phyloP scores from a whole-genome alignment of 1,284 basidiomycete species.

The Pisolithus thermaeus region DNA sequence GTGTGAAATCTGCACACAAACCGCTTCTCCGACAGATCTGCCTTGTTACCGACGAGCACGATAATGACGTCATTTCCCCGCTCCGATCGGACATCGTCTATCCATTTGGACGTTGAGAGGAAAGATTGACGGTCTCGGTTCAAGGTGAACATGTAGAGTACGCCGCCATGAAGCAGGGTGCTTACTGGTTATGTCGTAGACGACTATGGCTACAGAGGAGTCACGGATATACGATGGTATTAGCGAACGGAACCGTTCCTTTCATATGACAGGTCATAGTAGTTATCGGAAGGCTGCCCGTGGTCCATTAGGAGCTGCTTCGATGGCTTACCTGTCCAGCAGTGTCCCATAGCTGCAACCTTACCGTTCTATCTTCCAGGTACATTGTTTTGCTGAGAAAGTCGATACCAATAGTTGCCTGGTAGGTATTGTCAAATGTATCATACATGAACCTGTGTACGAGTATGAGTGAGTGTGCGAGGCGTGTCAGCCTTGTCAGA shows the following conservation, averaged over 20 bases:
- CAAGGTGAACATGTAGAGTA: background rate
- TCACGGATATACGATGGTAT: conserved; percentile 99
- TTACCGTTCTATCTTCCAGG: conserved; percentile 95
- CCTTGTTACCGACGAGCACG: conserved; percentile 98
- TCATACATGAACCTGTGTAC: conserved; percentile 91
- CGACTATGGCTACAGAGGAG: conserved; percentile 96
- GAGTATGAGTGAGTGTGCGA: background rate
- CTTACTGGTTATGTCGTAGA: conserved; percentile 98
- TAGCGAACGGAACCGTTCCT: conserved; percentile 97
- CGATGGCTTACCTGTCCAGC: conserved; percentile 75
- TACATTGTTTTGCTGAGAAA: conserved; percentile 99
- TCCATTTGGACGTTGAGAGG: conserved; percentile 97
- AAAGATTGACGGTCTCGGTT: conserved; percentile 88
- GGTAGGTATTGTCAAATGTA: conserved; percentile 99
- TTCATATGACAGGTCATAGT: conserved; percentile 2
- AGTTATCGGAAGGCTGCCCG: conserved; percentile 3
- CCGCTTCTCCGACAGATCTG: conserved; percentile 93
- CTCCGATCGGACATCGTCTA: conserved; percentile 98
- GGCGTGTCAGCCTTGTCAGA: conserved; percentile 1
- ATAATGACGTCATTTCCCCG: conserved; percentile 98
- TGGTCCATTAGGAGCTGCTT: background rate
- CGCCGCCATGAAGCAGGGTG: background rate
- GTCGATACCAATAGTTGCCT: conserved; percentile 99
- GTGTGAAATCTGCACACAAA: conserved; percentile 30
- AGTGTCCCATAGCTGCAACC: conserved; percentile 98